Evolutionary conservation across 148 eudicot genomes (phyloP).

Genomic region (Chenopodium suecicum): DNA sequence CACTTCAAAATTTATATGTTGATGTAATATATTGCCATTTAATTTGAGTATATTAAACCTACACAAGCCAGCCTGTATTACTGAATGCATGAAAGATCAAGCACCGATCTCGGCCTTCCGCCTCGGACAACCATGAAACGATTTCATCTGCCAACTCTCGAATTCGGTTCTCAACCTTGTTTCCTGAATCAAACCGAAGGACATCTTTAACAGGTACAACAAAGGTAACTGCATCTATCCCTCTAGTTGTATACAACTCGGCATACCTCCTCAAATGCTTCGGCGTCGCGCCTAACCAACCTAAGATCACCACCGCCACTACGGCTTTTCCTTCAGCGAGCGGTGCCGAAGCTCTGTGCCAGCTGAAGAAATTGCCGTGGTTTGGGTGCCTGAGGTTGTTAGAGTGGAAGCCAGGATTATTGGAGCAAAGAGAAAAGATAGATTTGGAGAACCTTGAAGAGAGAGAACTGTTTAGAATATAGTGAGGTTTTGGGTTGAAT

Average conservation of each 20-base stretch:
- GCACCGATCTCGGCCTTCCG: slow-evolving; percentile 44
- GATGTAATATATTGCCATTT: too few relatives aligned
- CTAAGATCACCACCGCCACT: slow-evolving; percentile 71
- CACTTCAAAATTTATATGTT: too few relatives aligned
- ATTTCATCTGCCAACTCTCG: slow-evolving; percentile 44
- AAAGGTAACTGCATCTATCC: slow-evolving; percentile 59
- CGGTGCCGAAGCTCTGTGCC: slow-evolving; percentile 24
- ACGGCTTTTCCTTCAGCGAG: slow-evolving; percentile 25
- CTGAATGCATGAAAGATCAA: slow-evolving; percentile 90
- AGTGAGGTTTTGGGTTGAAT: too few relatives aligned
- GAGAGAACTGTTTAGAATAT: background rate
- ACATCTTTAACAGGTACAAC: slow-evolving; percentile 68
- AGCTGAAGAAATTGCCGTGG: slow-evolving; percentile 16
- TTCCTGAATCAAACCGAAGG: slow-evolving; percentile 67
- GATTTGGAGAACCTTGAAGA: slow-evolving; percentile 15
- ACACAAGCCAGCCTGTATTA: slow-evolving; percentile 99
- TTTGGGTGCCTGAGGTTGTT: background rate
- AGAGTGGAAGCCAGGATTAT: background rate
- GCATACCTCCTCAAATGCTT: slow-evolving; percentile 74
- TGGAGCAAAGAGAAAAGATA: slow-evolving; percentile 23
- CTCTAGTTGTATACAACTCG: slow-evolving; percentile 41
- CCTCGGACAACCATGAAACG: slow-evolving; percentile 57
- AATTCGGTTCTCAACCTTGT: slow-evolving; percentile 51
- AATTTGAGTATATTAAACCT: slow-evolving; percentile 33
- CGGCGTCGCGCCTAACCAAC: slow-evolving; percentile 84